These are phyloP conservation scores for Quercus ilex DNA, from an alignment of 306 rosid genomes.

Conservation along the genomic window DNA sequence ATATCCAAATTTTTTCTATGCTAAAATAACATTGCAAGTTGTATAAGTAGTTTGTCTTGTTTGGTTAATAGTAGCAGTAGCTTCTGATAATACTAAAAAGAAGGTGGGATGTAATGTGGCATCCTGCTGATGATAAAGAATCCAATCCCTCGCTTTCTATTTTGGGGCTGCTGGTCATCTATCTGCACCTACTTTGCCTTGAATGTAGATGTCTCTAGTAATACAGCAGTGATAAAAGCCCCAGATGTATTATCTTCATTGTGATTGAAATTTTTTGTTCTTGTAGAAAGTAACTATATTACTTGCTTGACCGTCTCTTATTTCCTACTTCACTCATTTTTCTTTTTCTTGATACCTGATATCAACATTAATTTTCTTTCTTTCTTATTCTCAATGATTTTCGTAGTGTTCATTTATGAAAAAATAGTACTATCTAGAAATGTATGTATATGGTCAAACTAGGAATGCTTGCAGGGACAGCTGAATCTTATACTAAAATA, in stretches of 20 bases:
- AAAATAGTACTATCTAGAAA: no score
- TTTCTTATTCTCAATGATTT: conserved; percentile 5
- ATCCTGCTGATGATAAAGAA: not conserved
- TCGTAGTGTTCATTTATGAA: conserved; percentile 7
- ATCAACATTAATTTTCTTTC: not conserved
- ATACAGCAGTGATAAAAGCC: not conserved
- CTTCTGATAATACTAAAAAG: not conserved
- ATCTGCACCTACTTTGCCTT: not conserved
- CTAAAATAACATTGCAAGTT: not conserved
- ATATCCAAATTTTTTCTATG: not conserved
- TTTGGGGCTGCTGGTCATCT: not conserved
- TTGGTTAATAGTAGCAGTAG: not conserved
- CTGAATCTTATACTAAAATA: no score
- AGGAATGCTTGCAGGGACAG: no score
- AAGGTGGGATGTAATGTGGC: not conserved
- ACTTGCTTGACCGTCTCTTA: not conserved
- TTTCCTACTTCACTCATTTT: not conserved
- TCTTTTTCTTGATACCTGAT: not conserved
- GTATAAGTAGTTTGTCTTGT: not conserved
- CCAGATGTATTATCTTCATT: not conserved
- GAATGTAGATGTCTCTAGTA: not conserved
- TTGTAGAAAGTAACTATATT: not conserved
- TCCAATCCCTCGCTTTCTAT: not conserved
- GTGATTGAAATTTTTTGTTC: not conserved
- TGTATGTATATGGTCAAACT: no score